Evolutionary conservation across 1,139 yeast genomes (phyloP), one percentile per base, ranked within the genome.

Genomic region (Hemisphaericaspora lyxosophila): DNA sequence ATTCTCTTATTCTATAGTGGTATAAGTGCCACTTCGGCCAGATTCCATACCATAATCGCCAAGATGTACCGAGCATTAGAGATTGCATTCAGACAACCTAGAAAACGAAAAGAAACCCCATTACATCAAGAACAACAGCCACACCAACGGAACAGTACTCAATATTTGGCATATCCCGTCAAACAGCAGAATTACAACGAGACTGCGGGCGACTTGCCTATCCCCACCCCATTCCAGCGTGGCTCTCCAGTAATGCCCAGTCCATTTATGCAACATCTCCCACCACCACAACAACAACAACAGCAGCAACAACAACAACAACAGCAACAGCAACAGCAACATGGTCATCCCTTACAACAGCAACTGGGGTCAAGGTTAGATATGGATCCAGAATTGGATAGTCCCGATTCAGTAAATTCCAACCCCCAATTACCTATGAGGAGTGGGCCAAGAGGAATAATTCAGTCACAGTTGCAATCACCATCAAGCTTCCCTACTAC

Each of bases 51-150:
- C 2, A 41, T 43, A 26, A 32, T 43, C 7, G 24, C 33, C 15
- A 43, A 41, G 19, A 43, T 43, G 36, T 37, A 41, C 28, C 13
- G 24, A 8, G 35, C 44, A 9, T 26, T 41, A 5, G 44, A 36
- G 18, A 31, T 11, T 17, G 42, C 42, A 3, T 39, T 39, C 23
- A 33, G 32, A 15, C 25, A 28, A 11, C 23, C 35, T 15, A n/a
- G 17, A 18, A 26, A 25, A n/a, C 23, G 26, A 4, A 8, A n/a
- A 17, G 6, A 18, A 7, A 19, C 12, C 31, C 9, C 23, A 16
- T 5, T 25, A 23, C 26, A 20, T 11, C 29, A 12, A 4, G 34
- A 16, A 20, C 38, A 16, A 11, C 26, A 31, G 5, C 29, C 12
- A 22, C 18, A 31, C 4, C 31, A 15, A 17, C 30, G 11, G n/a